Conservation (phyloP, 306 rosid genomes). For the Vicia villosa region DNA sequence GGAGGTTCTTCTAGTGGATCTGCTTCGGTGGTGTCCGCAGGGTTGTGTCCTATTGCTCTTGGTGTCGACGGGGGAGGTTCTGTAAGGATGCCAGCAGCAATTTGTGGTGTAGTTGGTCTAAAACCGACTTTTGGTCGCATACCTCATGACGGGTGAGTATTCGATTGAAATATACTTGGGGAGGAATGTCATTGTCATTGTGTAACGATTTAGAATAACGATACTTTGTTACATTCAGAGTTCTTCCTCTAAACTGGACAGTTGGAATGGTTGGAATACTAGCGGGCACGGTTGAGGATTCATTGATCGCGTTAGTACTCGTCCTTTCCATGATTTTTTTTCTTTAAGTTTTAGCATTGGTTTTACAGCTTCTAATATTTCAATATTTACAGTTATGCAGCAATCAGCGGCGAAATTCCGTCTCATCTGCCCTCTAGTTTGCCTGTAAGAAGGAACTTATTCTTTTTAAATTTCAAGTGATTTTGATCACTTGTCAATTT, state of each 20-base stretch:
- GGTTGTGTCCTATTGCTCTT: conserved; percentile 87
- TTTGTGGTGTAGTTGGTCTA: conserved; percentile 87
- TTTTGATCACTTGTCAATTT: background rate
- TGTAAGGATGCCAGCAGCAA: conserved; percentile 91
- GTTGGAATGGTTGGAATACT: conserved; percentile 91
- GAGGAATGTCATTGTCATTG: conserved; percentile 4
- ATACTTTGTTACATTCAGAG: conserved; percentile 50
- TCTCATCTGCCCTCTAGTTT: conserved; percentile 40
- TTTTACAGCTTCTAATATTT: conserved; percentile 26
- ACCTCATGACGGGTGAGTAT: conserved; percentile 75
- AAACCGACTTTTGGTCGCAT: conserved; percentile 84
- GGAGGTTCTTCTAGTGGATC: conserved; percentile 99
- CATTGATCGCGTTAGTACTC: conserved; percentile 70
- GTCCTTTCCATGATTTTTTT: conserved; percentile 14
- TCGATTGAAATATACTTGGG: conserved; percentile 8
- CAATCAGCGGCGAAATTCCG: conserved; percentile 61
- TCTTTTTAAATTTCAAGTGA: conserved; percentile 9
- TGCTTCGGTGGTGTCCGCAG: conserved; percentile 90
- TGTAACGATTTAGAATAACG: conserved; percentile 23
- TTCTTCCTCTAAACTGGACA: conserved; percentile 91
- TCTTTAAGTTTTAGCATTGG: conserved; percentile 14
- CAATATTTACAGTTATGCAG: conserved; percentile 67
- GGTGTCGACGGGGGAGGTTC: conserved; percentile 99
- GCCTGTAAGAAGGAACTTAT: conserved; percentile 44
- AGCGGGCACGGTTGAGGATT: conserved; percentile 78